These are phyloP conservation scores for Mycena galopus DNA, from an alignment of 768 basidiomycete genomes.

Conservation along the genomic window DNA sequence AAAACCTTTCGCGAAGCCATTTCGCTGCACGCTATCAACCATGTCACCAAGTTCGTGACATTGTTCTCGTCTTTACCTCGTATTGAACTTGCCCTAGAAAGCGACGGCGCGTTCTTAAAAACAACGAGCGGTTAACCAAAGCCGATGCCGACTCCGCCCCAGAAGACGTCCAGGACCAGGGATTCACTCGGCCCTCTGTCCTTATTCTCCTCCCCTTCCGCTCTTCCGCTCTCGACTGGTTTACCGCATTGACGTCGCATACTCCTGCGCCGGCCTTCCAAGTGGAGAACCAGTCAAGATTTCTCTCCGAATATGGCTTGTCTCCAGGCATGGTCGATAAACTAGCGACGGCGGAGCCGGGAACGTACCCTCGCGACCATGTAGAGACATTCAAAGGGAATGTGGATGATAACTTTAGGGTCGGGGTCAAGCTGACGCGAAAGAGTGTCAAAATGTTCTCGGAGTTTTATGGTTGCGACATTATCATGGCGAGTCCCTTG, in stretches of 20 bases:
- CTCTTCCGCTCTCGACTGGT: slow-evolving; percentile 86
- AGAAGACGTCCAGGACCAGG: slow-evolving; percentile 93
- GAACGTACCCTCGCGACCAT: slow-evolving; percentile 89
- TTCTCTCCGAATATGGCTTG: slow-evolving; percentile 84
- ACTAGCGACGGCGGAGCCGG: slow-evolving; percentile 77
- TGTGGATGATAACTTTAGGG: slow-evolving; percentile 93
- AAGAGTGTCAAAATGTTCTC: slow-evolving; percentile 94
- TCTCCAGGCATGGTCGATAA: slow-evolving; percentile 87
- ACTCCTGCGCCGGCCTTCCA: slow-evolving; percentile 80
- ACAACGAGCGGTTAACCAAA: slow-evolving; percentile 91
- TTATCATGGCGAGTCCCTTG: slow-evolving; percentile 94
- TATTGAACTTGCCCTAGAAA: slow-evolving; percentile 68
- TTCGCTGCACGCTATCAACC: slow-evolving; percentile 87
- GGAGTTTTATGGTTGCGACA: slow-evolving; percentile 91
- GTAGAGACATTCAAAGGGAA: slow-evolving; percentile 97
- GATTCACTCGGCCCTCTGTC: slow-evolving; percentile 95
- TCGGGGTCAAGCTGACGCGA: slow-evolving; percentile 92
- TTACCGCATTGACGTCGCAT: slow-evolving; percentile 82
- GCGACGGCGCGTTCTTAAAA: slow-evolving; percentile 89
- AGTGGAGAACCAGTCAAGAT: slow-evolving; percentile 90
- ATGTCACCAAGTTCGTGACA: slow-evolving; percentile 83
- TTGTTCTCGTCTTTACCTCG: slow-evolving; percentile 1
- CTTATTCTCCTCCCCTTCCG: slow-evolving; percentile 95
- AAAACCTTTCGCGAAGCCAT: slow-evolving; percentile 75
- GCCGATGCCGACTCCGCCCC: slow-evolving; percentile 66